Conservation (phyloP, 106 monocot genomes). For the Ottelia alismoides region DNA sequence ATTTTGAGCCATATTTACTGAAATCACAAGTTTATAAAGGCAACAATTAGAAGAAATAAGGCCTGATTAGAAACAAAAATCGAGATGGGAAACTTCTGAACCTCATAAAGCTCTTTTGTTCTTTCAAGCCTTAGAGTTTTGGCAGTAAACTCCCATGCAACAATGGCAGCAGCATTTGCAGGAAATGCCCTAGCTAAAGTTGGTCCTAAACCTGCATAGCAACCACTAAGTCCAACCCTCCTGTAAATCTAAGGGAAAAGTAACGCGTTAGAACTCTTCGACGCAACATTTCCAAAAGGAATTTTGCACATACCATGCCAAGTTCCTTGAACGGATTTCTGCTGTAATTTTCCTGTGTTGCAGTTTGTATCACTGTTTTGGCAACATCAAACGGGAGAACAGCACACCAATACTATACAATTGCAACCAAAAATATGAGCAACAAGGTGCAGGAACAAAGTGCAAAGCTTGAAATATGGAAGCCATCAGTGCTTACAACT, state of each 20-base stretch:
- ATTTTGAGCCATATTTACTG: too few relatives aligned
- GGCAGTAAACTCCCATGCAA: constrained; percentile 64
- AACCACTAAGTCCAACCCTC: constrained; percentile 55
- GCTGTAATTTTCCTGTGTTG: constrained; percentile 23
- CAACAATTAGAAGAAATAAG: too few relatives aligned
- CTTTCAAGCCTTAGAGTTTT: constrained; percentile 66
- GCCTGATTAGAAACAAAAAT: too few relatives aligned
- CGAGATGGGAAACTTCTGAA: too few relatives aligned
- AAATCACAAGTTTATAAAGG: too few relatives aligned
- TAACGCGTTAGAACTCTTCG: constrained; percentile 15
- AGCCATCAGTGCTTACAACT: constrained; percentile 27
- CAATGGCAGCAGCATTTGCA: constrained; percentile 79
- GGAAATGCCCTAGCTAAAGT: constrained; percentile 76
- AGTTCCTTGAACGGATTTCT: constrained; percentile 58
- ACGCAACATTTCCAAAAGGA: constrained; percentile 33
- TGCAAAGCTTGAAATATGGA: background rate
- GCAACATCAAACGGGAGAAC: constrained; percentile 91
- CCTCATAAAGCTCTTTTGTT: too few relatives aligned
- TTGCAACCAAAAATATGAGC: background rate
- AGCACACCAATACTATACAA: constrained; percentile 66
- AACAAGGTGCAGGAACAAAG: background rate
- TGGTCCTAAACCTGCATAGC: constrained; percentile 89
- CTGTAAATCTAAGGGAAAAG: constrained; percentile 39
- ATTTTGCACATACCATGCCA: constrained; percentile 34
- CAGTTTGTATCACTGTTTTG: constrained; percentile 88